Base-by-base conservation (phyloP, 78 protist species). In the Dictyostelium firmibasis region DNA sequence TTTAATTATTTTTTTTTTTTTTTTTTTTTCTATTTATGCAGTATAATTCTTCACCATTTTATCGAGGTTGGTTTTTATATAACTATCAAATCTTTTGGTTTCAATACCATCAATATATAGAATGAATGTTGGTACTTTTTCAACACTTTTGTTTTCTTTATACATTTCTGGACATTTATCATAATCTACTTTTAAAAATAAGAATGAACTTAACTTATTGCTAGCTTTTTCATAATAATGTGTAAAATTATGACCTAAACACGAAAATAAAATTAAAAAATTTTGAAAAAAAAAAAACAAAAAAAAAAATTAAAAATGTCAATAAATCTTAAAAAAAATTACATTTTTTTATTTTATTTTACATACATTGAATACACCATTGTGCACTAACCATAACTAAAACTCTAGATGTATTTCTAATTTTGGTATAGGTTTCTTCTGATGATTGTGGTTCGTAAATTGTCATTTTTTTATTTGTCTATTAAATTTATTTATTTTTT, bases 351-450 rank as follows among this genome's bases (percentile, higher is more conserved):
- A 9, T 25, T 16, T 27, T 69, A 11, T 69, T 69, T 27, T 70
- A 70, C 77, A 1, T 70, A 70, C 77, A 70, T 29, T 70, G 77
- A 27, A 70, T 70, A 31, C 77, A 70, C 77, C 77, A 70, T 31
- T 70, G 29, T 31, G 77, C 41, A 31, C 77, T 70, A 29, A 70
- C 77, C 77, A 70, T 70, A 27, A 70, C 77, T 70, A 70, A 70
- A 11, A 70, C 77, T 14, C 77, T 70, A 5, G 77, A 31, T 9
- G 77, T 70, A 27, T 27, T 70, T 70, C 77, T 70, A 70, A 70
- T 70, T 70, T 70, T 70, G 8, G 29, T 70, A 70, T 70, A 70
- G 3, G 77, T 70, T 70, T 70, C 77, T 70, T 70, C 77, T 70
- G 77, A 70, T 31, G 77, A 27, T 25, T 25, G 23, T 70, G 77